Base-by-base conservation (phyloP, 352 stramenopile species). In the Globisporangium cystogenes region DNA sequence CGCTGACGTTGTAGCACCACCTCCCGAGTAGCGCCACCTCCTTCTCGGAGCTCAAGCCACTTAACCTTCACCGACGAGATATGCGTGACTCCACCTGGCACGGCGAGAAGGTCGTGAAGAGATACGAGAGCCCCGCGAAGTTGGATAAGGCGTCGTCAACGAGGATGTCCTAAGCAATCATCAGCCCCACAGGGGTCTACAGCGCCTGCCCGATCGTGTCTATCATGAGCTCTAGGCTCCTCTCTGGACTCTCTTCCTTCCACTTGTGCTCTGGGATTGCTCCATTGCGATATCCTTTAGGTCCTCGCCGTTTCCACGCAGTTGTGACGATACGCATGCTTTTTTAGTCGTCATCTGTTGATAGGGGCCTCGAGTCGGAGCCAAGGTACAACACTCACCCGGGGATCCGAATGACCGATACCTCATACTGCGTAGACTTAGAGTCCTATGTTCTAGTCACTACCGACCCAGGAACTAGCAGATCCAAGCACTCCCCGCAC, bases 231-330 rank as follows among this genome's bases (percentile, higher is more conserved):
- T 88, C 78, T n/a, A 92, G 57, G 4, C 78, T 63, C 37, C 85
- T 87, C 51, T 81, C 62, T n/a, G 77, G 51, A 8, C 58, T 70
- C 7, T 61, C 58, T 36, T 92, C 81, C 4, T 58, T 62, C 11
- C 63, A 65, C 33, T 90, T 67, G 57, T 82, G 68, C 24, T 89
- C 78, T 43, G 87, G 15, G 52, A 92, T 18, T 76, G 62, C 52
- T 87, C 81, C 67, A 86, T 82, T 2, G 67, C 70, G 50, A 90
- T 86, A 48, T 90, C 81, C 0, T 76, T 92, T 11, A 92, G 61
- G n/a, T 88, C 78, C 18, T 90, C 73, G 20, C 81, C 78, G 56
- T 90, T 92, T 43, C 90, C 81, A 16, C 81, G 78, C 49, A 88
- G n/a, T n/a, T n/a, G n/a, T n/a, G n/a, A n/a, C n/a, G n/a, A n/a